Evolutionary conservation across 306 rosid genomes (phyloP).

Genomic region (Inga laurina): DNA sequence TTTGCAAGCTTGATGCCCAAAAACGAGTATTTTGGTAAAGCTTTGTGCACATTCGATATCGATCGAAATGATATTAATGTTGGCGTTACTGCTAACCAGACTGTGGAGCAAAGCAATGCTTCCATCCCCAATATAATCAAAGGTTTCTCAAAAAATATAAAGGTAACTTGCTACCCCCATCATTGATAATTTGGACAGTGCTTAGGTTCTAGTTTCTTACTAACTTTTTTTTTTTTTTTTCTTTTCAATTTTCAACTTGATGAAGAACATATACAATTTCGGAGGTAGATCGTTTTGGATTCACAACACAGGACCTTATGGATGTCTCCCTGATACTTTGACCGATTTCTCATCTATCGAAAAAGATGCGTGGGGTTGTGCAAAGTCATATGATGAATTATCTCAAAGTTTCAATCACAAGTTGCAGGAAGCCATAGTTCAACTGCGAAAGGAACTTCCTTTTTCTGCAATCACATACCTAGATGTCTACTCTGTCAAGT

Average conservation of each 20-base stretch:
- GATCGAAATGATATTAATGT: neutral
- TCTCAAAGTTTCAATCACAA: conserved; percentile 57
- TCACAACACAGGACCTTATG: conserved; percentile 49
- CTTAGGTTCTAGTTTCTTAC: neutral
- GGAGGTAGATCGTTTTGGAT: conserved; percentile 50
- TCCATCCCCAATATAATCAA: conserved; percentile 36
- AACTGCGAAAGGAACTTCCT: neutral
- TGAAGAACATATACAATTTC: conserved; percentile 33
- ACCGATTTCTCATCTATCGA: conserved; percentile 16
- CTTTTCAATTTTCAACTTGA: neutral
- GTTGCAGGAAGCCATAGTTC: neutral
- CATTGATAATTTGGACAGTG: neutral
- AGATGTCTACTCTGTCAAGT: neutral
- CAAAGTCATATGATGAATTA: conserved; percentile 1
- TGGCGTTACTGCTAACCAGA: conserved; percentile 5
- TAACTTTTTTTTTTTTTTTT: neutral
- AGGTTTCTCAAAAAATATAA: conserved; percentile 30
- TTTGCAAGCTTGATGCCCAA: conserved; percentile 15
- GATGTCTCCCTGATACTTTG: conserved; percentile 37
- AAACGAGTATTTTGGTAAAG: neutral
- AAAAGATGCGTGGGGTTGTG: conserved; percentile 58
- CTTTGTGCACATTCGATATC: conserved; percentile 9
- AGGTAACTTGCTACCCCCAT: conserved; percentile 36
- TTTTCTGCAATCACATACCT: neutral
- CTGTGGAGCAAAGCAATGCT: conserved; percentile 36